Evolutionary conservation across 2,329 filamentous ascomycete species (phyloP), one percentile per base, ranked within the genome.

Genomic region (Fusarium citri): DNA sequence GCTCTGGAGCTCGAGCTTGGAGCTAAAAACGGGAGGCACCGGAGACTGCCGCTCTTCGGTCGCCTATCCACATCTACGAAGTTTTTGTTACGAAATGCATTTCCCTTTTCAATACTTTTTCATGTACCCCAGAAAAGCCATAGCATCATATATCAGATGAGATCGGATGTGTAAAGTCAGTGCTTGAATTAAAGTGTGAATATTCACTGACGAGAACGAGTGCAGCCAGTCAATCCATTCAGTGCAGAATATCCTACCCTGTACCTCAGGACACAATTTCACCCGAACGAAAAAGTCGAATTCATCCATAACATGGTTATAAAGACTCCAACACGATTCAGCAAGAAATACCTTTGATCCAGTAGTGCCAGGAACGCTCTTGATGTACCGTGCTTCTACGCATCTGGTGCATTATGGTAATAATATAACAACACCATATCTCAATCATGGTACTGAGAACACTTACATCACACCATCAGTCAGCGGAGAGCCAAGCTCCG

Each of bases 1-100:
- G 45, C 46, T 60, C 14, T 31, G 20, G 25, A 41, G 45, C 46
- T 60, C 11, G 40, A 64, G 45, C 43, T 45, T 53, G 16, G 43
- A 63, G 47, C 62, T 54, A 66, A 54, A 16, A 16, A 23, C 55
- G 48, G 63, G 55, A 66, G 62, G 61, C 30, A 49, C 41, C 31
- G 54, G 55, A 26, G 48, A 55, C 55, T 50, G 30, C 61, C 61
- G 55, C 16, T 42, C 7, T 25, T 16, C 25, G 12, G 31, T 30
- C n/a, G 14, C 16, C 48, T 55, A 34, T 25, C 49, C 42, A 31
- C 59, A 22, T 58, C 11, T 16, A 49, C 41, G 11, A 14, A 43
- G 30, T 45, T 64, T 62, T 34, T 62, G 30, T 50, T 40, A 58
- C 20, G 26, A 28, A 26, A 55, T 11, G 8, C 7, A 48, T 22